Conservation (phyloP, 345 rosid genomes). For the Dipteronia sinensis region DNA sequence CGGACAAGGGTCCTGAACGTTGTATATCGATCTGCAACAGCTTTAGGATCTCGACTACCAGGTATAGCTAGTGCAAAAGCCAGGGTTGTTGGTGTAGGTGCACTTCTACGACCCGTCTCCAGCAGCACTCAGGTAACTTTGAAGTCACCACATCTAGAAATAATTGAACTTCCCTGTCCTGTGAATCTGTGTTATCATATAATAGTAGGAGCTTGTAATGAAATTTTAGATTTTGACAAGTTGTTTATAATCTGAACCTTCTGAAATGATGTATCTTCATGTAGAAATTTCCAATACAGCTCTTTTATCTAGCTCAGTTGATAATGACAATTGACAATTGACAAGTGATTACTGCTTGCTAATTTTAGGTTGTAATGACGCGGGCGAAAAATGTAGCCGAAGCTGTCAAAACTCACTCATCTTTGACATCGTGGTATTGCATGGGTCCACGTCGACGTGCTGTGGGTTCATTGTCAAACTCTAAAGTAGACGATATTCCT, state of each 20-base stretch:
- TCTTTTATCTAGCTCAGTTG: too few relatives aligned
- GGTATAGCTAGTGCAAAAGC: slow-evolving; percentile 94
- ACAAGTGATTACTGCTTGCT: background rate
- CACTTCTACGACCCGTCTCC: slow-evolving; percentile 85
- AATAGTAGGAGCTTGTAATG: background rate
- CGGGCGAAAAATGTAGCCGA: slow-evolving; percentile 88
- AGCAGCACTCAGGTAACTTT: slow-evolving; percentile 78
- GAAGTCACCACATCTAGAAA: background rate
- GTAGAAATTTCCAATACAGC: too few relatives aligned
- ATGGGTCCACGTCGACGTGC: slow-evolving; percentile 85
- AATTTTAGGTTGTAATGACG: slow-evolving; percentile 77
- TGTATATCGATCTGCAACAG: slow-evolving; percentile 92
- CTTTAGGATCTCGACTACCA: slow-evolving; percentile 89
- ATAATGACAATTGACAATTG: too few relatives aligned
- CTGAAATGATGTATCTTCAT: too few relatives aligned
- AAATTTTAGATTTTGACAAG: too few relatives aligned
- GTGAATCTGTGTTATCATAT: background rate
- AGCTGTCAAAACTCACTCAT: slow-evolving; percentile 82
- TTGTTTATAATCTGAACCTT: background rate
- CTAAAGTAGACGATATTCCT: slow-evolving; percentile 46
- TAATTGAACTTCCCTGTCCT: background rate
- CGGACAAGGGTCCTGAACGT: slow-evolving; percentile 81
- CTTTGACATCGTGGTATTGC: slow-evolving; percentile 88
- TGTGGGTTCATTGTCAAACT: slow-evolving; percentile 41
- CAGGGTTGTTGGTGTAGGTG: slow-evolving; percentile 94